These are phyloP conservation scores for Thielaviopsis euricoi DNA, from an alignment of 2,329 filamentous ascomycete species.

Conservation along the genomic window DNA sequence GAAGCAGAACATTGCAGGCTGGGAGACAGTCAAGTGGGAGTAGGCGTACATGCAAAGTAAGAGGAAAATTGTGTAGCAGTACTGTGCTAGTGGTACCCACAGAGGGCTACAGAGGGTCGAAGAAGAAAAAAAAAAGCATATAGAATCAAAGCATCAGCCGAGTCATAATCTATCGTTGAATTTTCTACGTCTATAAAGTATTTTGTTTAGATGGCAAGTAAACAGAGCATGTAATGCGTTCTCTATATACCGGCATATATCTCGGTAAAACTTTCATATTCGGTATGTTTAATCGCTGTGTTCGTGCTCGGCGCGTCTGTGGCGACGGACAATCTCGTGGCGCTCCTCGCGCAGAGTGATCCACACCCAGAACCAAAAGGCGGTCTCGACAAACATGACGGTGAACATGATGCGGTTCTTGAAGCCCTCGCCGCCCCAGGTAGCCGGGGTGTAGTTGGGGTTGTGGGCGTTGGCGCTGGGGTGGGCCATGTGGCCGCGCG, in stretches of 20 bases:
- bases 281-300: conserved; percentile 4
- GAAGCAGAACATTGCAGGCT: conserved; percentile 15
- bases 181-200: too few species aligned
- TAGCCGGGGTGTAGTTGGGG: conserved; percentile 21
- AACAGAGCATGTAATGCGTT: too few species aligned
- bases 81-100: too few species aligned
- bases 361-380: conserved; percentile 78
- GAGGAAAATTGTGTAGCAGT: too few species aligned
- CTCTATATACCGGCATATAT: too few species aligned
- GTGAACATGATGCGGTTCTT: conserved; percentile 77
- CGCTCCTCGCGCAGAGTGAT: conserved; percentile 52
- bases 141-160: background rate
- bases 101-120: background rate
- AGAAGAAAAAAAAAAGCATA: conserved; percentile 2
- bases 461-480: conserved; percentile 20
- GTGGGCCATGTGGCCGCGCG: conserved; percentile 20
- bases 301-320: conserved; percentile 6
- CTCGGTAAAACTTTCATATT: too few species aligned
- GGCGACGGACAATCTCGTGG: conserved; percentile 23
- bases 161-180: background rate
- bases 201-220: too few species aligned
- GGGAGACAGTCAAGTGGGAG: conserved; percentile 16
- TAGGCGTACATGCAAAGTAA: conserved; percentile 2
- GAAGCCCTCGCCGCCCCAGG: conserved; percentile 46
- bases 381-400: conserved; percentile 68